phyloP scores from a whole-genome alignment of 2,329 filamentous ascomycete species.

The Plectosphaerella plurivora region DNA sequence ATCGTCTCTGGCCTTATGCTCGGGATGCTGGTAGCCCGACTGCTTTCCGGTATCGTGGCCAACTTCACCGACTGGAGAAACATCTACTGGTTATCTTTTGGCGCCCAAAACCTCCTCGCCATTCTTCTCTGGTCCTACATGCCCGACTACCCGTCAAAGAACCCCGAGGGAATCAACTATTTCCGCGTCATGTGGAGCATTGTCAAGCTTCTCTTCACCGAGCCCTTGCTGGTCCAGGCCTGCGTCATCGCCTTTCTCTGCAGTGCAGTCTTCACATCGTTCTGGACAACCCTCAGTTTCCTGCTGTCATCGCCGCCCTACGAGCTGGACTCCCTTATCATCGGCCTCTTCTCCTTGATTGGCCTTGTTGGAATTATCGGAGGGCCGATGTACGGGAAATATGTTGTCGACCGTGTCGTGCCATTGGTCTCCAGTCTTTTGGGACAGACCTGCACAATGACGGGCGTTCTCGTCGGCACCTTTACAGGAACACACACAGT shows the following conservation, averaged over 20 bases:
- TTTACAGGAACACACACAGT: slow-evolving; percentile 63
- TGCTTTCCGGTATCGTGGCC: slow-evolving; percentile 71
- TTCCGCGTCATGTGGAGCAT: slow-evolving; percentile 62
- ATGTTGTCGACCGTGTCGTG: slow-evolving; percentile 66
- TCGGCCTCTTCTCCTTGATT: slow-evolving; percentile 76
- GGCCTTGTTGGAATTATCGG: slow-evolving; percentile 65
- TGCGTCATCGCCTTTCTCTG: slow-evolving; percentile 62
- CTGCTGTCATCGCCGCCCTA: slow-evolving; percentile 69
- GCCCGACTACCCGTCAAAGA: slow-evolving; percentile 77
- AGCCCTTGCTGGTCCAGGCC: slow-evolving; percentile 67
- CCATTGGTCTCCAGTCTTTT: slow-evolving; percentile 64
- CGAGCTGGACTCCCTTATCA: slow-evolving; percentile 59
- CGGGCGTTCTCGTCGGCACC: slow-evolving; percentile 63
- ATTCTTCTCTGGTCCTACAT: slow-evolving; percentile 65
- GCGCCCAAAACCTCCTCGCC: slow-evolving; percentile 64
- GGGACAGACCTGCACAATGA: slow-evolving; percentile 53
- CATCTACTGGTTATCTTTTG: slow-evolving; percentile 75
- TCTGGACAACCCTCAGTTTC: slow-evolving; percentile 70
- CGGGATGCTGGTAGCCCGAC: slow-evolving; percentile 70
- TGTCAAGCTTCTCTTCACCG: slow-evolving; percentile 53
- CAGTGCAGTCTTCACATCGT: slow-evolving; percentile 45
- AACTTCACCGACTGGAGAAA: slow-evolving; percentile 71
- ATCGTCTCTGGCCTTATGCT: slow-evolving; percentile 72
- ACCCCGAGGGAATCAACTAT: slow-evolving; percentile 62
- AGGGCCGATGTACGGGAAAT: slow-evolving; percentile 64